phyloP scores from a whole-genome alignment of 306 rosid genomes.

The Abrus pulchellus region DNA sequence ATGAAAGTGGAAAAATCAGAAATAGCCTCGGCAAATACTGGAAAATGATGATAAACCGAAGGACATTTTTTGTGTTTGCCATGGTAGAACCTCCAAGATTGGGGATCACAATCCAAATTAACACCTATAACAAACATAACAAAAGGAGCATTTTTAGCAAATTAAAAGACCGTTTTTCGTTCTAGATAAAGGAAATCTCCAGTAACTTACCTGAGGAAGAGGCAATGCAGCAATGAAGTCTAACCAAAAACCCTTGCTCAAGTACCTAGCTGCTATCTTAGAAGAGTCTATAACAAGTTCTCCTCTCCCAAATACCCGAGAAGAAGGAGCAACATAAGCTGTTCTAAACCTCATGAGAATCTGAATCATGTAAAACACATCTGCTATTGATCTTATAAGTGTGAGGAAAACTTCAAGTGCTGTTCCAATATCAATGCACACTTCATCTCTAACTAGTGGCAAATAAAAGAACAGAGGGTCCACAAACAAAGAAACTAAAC shows the following conservation, averaged over 20 bases:
- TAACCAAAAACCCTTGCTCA: conserved; percentile 50
- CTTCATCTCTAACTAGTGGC: conserved; percentile 48
- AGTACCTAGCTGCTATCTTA: conserved; percentile 52
- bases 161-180: neutral
- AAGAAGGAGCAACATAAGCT: conserved; percentile 61
- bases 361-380: conserved; percentile 54
- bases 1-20: conserved; percentile 82
- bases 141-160: neutral
- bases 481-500: conserved; percentile 55
- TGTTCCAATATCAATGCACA: conserved; percentile 53
- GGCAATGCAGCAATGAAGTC: conserved; percentile 58
- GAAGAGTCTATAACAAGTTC: conserved; percentile 56
- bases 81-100: conserved; percentile 73
- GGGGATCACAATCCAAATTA: conserved; percentile 85
- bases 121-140: conserved; percentile 58
- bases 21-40: conserved; percentile 84
- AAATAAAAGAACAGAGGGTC: conserved; percentile 59
- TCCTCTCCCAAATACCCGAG: conserved; percentile 62
- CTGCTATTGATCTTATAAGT: conserved; percentile 49
- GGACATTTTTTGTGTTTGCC: conserved; percentile 77
- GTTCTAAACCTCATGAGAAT: conserved; percentile 51
- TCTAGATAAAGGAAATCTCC: neutral
- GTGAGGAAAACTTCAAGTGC: conserved; percentile 49
- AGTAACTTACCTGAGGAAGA: conserved; percentile 55
- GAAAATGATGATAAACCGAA: conserved; percentile 72